Percentiles rank a stretch among this genome's conserved stretches.
These are phyloP conservation scores for Blastomyces emzantsi DNA, from an alignment of 2,329 filamentous ascomycete genomes.

Conservation along the genomic window DNA sequence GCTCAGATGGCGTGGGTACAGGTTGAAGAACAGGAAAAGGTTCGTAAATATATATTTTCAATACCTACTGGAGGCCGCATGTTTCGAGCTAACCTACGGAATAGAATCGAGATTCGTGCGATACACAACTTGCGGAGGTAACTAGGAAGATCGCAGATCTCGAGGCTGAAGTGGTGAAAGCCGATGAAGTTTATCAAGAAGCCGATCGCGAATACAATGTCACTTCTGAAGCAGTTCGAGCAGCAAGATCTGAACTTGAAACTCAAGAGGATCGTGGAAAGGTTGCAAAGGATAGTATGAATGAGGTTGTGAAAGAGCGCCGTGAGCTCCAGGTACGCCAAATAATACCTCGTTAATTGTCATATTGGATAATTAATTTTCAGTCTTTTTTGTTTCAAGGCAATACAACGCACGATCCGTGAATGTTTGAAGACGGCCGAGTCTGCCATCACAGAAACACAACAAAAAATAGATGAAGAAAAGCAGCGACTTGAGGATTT, in stretches of 20 bases:
- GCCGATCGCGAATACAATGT: conserved; percentile 31
- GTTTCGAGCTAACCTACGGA: conserved; percentile 13
- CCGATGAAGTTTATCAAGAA: conserved; percentile 41
- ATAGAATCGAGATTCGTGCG: conserved; percentile 30
- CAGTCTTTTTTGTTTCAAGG: conserved; percentile 29
- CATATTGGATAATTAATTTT: conserved; percentile 3
- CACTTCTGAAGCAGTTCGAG: conserved; percentile 36
- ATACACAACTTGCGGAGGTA: conserved; percentile 27
- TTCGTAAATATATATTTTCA: conserved; percentile 16
- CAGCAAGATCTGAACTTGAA: conserved; percentile 37
- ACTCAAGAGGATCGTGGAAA: conserved; percentile 41
- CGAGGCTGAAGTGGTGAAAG: conserved; percentile 35
- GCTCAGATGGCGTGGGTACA: conserved; percentile 79
- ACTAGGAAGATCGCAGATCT: conserved; percentile 43
- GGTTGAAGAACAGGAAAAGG: conserved; percentile 64
- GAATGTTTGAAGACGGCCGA: conserved; percentile 48
- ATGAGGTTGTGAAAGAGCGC: conserved; percentile 47
- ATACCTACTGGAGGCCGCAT: not conserved
- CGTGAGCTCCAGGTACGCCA: conserved; percentile 41
- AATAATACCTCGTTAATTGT: not conserved
- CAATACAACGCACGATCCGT: conserved; percentile 58
- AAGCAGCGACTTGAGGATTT: conserved; percentile 52
- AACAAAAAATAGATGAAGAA: conserved; percentile 41
- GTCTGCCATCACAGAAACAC: conserved; percentile 32
- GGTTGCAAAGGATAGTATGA: conserved; percentile 43